Evolutionary conservation across 73 alveolate species (phyloP).

Genomic region (Blepharisma japonicum): DNA sequence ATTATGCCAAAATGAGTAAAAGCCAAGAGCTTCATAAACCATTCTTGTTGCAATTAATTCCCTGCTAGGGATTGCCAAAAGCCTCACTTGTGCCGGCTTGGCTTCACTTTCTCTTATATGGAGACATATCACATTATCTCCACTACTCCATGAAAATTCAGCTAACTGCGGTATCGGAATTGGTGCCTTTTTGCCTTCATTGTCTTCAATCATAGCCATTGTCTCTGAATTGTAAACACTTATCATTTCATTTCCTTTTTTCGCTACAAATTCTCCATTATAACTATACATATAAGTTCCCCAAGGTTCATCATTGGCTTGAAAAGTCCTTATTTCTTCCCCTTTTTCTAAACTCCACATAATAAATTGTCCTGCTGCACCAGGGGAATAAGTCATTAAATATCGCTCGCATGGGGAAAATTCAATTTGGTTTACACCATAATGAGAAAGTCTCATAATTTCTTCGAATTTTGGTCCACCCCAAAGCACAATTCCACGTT

Average conservation of each 20-base stretch:
- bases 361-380: not conserved
- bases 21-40: constrained; percentile 2
- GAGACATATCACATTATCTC: not conserved
- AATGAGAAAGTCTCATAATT: constrained; percentile 5
- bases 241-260: not conserved
- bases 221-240: not conserved
- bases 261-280: constrained; percentile 28
- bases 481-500: constrained; percentile 28
- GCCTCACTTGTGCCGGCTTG: not conserved
- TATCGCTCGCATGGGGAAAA: constrained; percentile 28
- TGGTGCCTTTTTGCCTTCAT: constrained; percentile 1
- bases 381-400: not conserved
- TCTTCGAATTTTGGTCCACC: constrained; percentile 29
- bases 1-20: not conserved
- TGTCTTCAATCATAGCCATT: constrained; percentile 26
- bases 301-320: constrained; percentile 30
- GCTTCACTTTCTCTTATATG: constrained; percentile 17
- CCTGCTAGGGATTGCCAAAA: not conserved
- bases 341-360: not conserved
- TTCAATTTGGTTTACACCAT: not conserved
- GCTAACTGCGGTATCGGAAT: not conserved
- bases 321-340: constrained; percentile 9
- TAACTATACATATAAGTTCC: constrained; percentile 23
- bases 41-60: constrained; percentile 25
- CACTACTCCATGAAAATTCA: constrained; percentile 27